Evolutionary conservation across 306 rosid genomes (phyloP), one percentile per base, ranked within the genome.

Genomic region (Rubus idaeus): DNA sequence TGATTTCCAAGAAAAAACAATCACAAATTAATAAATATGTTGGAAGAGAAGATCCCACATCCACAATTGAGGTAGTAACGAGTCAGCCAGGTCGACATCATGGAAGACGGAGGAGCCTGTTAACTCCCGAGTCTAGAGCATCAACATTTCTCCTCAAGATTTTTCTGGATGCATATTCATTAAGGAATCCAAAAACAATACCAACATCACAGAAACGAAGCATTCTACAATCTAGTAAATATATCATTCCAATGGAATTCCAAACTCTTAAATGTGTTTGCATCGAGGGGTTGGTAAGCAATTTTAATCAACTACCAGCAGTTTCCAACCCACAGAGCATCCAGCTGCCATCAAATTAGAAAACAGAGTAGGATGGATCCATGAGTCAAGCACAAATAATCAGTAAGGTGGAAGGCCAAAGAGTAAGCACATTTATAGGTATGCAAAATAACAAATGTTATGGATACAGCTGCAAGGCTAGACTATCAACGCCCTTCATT

Each of bases 401-500:
- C 64, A 70, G 35, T 2, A 80, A 67, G 45, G 10, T 20, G 63
- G 66, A 71, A 39, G 45, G 42, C 20, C 5, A 26, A 14, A 66
- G 47, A 69, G 55, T 64, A 16, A 70, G 14, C 57, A 67, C 12
- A 79, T 45, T 50, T 4, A 63, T 69, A 40, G 2, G 57, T 2
- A 17, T 44, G 74, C 5, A 75, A 77, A 23, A 7, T 16, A 53
- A 66, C 0, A 0, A 50, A 66, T 16, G 39, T 26, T 6, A 78
- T 81, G 96, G 97, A 92, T 95, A 92, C 96, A 92, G 79, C 83
- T 90, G 95, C 20, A 85, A 47, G 1, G 93, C 96, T 26, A 94
- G 90, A 74, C 44, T 77, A 77, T 90, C 89, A 9, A 87, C 30
- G 57, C 81, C 86, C 84, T 94, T 94, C 96, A 94, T 90, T 83